Conservation (phyloP, 2,329 filamentous ascomycete species). For the Fusarium multiceps region DNA sequence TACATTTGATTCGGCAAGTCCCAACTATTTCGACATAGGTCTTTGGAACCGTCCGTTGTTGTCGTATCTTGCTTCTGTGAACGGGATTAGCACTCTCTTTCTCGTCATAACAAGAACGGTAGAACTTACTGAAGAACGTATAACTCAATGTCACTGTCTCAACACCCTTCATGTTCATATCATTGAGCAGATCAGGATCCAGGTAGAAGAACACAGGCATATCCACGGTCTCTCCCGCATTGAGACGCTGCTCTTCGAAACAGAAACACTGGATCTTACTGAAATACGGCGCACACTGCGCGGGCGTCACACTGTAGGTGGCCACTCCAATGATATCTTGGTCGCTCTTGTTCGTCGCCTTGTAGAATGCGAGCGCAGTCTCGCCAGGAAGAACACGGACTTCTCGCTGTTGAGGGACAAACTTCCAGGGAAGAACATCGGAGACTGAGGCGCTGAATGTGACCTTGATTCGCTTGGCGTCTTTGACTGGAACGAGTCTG, state of each 20-base stretch:
- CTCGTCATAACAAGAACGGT: too few relatives aligned
- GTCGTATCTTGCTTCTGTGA: slow-evolving; percentile 59
- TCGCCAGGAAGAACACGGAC: slow-evolving; percentile 95
- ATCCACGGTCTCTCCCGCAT: slow-evolving; percentile 95
- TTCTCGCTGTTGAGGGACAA: slow-evolving; percentile 94
- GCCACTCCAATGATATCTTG: slow-evolving; percentile 98
- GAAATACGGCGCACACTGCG: slow-evolving; percentile 95
- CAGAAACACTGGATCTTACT: slow-evolving; percentile 99
- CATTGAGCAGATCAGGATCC: slow-evolving; percentile 92
- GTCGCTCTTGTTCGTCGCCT: slow-evolving; percentile 88
- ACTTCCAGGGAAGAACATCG: slow-evolving; percentile 97
- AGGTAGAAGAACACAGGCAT: slow-evolving; percentile 99
- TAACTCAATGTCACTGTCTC: slow-evolving; percentile 97
- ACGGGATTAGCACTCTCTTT: slow-evolving; percentile 49
- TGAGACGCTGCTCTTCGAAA: slow-evolving; percentile 95
- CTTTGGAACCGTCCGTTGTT: slow-evolving; percentile 59
- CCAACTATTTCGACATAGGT: slow-evolving; percentile 47
- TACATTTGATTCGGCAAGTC: slow-evolving; percentile 31
- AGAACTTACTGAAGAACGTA: slow-evolving; percentile 92
- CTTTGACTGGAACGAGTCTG: slow-evolving; percentile 82
- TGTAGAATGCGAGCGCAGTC: slow-evolving; percentile 97
- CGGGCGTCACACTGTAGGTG: slow-evolving; percentile 96
- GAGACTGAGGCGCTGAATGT: slow-evolving; percentile 97
- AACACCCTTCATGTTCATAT: slow-evolving; percentile 91
- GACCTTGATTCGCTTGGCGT: slow-evolving; percentile 87